Base-by-base conservation (phyloP, 2,329 filamentous ascomycete species). In the Dactylonectria estremocensis region DNA sequence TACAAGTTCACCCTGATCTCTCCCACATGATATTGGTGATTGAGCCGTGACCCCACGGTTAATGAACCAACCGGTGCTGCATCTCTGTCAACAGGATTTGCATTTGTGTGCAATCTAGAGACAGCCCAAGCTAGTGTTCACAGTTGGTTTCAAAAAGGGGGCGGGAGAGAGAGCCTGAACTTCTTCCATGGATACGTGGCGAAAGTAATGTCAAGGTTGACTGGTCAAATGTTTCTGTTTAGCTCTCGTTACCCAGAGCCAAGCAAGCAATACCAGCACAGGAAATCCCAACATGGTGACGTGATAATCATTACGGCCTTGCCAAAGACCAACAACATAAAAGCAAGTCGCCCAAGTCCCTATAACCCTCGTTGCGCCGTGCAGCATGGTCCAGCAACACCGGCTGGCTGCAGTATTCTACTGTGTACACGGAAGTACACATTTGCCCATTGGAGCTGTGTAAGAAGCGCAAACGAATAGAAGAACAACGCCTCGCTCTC, bases 381-480 rank as follows among this genome's bases (percentile, higher is more conserved):
- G 62, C 70, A 72, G 64, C 53, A 71, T 69, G 53, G 69, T 64
- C 55, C 68, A 61, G 37, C 67, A 75, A 76, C 71, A 66, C 73
- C 72, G 11, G 68, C 61, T 50, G 53, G 67, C 57, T 60, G 67
- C 57, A 50, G 63, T 66, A 72, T 70, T 63, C 55, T 68, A 68
- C 59, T 66, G 62, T 74, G 59, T 75, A 76, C 68, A 67, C 74
- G 67, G 62, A 76, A 72, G 57, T 73, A 55, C 68, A 73, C 28
- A 73, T 70, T 75, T 75, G 68, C 71, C 75, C 72, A 73, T 74
- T 66, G 71, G 69, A 70, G 68, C 69, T 31, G 69, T 64, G 62
- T 69, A 64, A 72, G 61, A 66, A 68, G 53, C 69, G 69, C 61
- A 72, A 66, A 67, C 60, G 66, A 67, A 74, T 65, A 67, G 69